Percentiles rank a stretch among this genome's conserved stretches.
Evolutionary conservation across 768 basidiomycete genomes (phyloP).

Genomic region (Chalciporus pseudorubinellus): DNA sequence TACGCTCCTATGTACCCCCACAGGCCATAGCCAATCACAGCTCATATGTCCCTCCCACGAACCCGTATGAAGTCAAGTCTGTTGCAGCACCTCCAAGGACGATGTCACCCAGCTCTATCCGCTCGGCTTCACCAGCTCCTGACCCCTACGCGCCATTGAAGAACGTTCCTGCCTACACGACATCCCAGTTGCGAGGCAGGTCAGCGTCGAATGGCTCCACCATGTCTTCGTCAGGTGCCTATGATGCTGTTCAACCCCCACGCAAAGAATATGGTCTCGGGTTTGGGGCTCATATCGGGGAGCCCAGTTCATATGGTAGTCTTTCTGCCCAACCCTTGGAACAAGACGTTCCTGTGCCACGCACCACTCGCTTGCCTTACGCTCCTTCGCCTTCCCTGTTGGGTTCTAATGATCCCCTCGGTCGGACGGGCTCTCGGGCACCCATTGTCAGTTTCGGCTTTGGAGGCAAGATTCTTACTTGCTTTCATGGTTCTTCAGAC

Average conservation of each 20-base stretch:
- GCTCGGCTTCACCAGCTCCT: conserved; percentile 22
- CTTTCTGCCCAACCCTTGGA: conserved; percentile 18
- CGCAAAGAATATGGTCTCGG: conserved; percentile 31
- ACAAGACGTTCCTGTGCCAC: conserved; percentile 29
- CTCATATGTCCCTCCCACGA: conserved; percentile 9
- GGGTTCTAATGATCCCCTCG: conserved; percentile 79
- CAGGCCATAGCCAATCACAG: conserved; percentile 13
- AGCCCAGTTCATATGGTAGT: conserved; percentile 15
- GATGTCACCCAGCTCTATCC: conserved; percentile 28
- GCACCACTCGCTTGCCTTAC: conserved; percentile 54
- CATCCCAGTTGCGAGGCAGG: conserved; percentile 33
- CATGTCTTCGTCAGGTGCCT: conserved; percentile 31
- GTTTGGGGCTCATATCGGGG: conserved; percentile 16
- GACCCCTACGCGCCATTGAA: conserved; percentile 40
- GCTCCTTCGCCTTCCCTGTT: conserved; percentile 83
- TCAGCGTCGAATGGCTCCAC: conserved; percentile 47
- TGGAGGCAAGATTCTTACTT: conserved; percentile 87
- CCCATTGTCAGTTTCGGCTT: conserved; percentile 91
- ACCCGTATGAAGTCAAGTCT: conserved; percentile 20
- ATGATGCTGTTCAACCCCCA: conserved; percentile 19
- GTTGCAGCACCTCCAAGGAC: conserved; percentile 27
- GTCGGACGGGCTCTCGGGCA: conserved; percentile 65
- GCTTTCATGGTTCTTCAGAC: conserved; percentile 73
- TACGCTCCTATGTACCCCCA: conserved; percentile 21
- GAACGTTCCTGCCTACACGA: conserved; percentile 12